A percentile compares a stretch with the other conserved stretches of the same genome.
These are phyloP conservation scores for Aspergillus olivimuriae DNA, from an alignment of 495 filamentous ascomycete species.

Conservation along the genomic window DNA sequence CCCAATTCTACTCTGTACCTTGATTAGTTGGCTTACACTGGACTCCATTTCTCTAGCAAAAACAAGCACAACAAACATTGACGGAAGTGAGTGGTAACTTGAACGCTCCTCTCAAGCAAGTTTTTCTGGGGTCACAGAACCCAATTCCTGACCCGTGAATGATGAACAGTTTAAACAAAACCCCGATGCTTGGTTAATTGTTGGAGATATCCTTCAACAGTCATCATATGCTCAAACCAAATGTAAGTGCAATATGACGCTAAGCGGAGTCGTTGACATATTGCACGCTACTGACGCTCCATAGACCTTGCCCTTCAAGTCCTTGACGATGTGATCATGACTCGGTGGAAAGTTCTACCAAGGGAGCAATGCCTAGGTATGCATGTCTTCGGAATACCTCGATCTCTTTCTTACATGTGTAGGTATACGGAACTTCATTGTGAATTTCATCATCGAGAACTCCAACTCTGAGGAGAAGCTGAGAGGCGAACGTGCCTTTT, in stretches of 20 bases:
- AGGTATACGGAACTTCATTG: constrained; percentile 98
- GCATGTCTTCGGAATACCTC: constrained; percentile 7
- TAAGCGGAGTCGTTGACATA: no score
- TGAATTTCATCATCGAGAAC: constrained; percentile 91
- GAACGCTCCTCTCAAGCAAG: no score
- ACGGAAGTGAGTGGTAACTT: constrained; percentile 69
- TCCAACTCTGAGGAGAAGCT: constrained; percentile 84
- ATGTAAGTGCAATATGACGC: no score
- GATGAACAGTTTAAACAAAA: constrained; percentile 86
- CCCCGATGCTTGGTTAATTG: constrained; percentile 93
- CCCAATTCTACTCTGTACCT: constrained; percentile 1
- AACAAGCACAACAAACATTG: constrained; percentile 86
- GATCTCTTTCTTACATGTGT: constrained; percentile 13
- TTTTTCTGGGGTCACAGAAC: background rate
- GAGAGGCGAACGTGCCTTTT: constrained; percentile 69
- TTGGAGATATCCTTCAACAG: constrained; percentile 89
- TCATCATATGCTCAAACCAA: constrained; percentile 93
- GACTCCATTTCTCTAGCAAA: constrained; percentile 59
- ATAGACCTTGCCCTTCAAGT: constrained; percentile 93
- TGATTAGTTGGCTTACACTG: constrained; percentile 4
- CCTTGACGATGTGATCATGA: constrained; percentile 97
- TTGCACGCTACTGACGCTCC: no score
- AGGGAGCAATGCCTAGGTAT: constrained; percentile 89
- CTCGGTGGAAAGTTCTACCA: constrained; percentile 95
- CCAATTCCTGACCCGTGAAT: constrained; percentile 7